Base-by-base conservation (phyloP, 2,329 filamentous ascomycete species). In the Pseudovirgaria hyperparasitica region DNA sequence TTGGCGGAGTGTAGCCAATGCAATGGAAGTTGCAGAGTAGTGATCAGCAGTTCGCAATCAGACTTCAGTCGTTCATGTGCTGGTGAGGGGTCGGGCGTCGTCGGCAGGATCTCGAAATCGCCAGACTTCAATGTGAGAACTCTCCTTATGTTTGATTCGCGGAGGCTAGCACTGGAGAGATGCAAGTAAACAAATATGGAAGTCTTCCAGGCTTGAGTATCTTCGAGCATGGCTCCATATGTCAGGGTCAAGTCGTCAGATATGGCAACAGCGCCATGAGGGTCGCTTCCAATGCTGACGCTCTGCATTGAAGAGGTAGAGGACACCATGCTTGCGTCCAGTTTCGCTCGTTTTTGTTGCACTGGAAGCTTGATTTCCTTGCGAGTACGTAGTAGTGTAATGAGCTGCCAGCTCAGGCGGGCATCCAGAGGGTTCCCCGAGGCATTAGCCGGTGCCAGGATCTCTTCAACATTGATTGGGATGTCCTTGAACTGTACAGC, bases 1-100 rank as follows among this genome's bases (percentile, higher is more conserved):
- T 86, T 82, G 11, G 90, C 82, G 33, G 82, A 72, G 73, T 82
- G 92, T 26, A 96, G 66, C 85, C 87, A 92, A 4, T 67, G 53
- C 2, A 65, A 55, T 1, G 87, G 84, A 22, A 96, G 70, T 36
- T 72, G 69, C 28, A 86, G 70, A 17, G 70, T 72, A 23, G 67
- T 58, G 0, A 68, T 68, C 13, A 90, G 60, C n/a, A n/a, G n/a
- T n/a, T n/a, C n/a, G n/a, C n/a, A n/a, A n/a, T n/a, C n/a, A 9
- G 67, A 65, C 8, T 55, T 58, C 52, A 75, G 82, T n/a, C n/a
- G n/a, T n/a, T n/a, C n/a, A n/a, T n/a, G n/a, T n/a, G n/a, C n/a
- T n/a, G n/a, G n/a, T n/a, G n/a, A n/a, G n/a, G n/a, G n/a, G n/a
- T n/a, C n/a, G n/a, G n/a, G n/a, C n/a, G n/a, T n/a, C 28, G 55